A percentile compares a stretch with the other conserved stretches of the same genome.
phyloP scores from a whole-genome alignment of 2,329 filamentous ascomycete species.

The Fusarium praegraminearum region DNA sequence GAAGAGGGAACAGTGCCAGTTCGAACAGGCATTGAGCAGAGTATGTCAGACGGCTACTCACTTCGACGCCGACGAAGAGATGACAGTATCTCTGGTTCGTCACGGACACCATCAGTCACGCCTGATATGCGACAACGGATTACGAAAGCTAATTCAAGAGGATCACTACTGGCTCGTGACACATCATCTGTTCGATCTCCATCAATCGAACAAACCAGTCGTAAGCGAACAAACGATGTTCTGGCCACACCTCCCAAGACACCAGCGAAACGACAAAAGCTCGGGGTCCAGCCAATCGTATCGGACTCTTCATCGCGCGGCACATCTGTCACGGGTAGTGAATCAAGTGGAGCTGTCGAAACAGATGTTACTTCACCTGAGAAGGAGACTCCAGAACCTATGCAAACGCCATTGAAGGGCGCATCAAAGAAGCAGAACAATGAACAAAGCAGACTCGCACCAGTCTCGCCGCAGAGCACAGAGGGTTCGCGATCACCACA shows the following conservation, averaged over 20 bases:
- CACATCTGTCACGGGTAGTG: constrained; percentile 53
- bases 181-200: constrained; percentile 50
- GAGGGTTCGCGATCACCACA: constrained; percentile 46
- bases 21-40: constrained; percentile 67
- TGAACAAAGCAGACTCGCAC: constrained; percentile 32
- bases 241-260: constrained; percentile 68
- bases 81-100: constrained; percentile 62
- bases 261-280: constrained; percentile 64
- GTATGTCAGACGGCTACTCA: constrained; percentile 62
- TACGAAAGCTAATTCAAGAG: constrained; percentile 55
- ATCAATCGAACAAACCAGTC: constrained; percentile 44
- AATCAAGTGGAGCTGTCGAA: constrained; percentile 47
- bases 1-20: constrained; percentile 60
- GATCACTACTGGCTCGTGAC: constrained; percentile 51
- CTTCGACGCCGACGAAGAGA: constrained; percentile 67
- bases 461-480: constrained; percentile 51
- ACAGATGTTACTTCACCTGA: constrained; percentile 65
- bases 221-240: constrained; percentile 58
- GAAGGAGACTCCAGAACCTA: constrained; percentile 58
- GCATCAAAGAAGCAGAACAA: constrained; percentile 20
- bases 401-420: constrained; percentile 46
- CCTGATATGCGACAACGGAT: constrained; percentile 67
- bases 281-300: constrained; percentile 48
- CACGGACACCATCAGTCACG: constrained; percentile 68
- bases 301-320: constrained; percentile 52